Conservation (phyloP, 495 filamentous ascomycete genomes). For the Astrothelium macrocarpum region DNA sequence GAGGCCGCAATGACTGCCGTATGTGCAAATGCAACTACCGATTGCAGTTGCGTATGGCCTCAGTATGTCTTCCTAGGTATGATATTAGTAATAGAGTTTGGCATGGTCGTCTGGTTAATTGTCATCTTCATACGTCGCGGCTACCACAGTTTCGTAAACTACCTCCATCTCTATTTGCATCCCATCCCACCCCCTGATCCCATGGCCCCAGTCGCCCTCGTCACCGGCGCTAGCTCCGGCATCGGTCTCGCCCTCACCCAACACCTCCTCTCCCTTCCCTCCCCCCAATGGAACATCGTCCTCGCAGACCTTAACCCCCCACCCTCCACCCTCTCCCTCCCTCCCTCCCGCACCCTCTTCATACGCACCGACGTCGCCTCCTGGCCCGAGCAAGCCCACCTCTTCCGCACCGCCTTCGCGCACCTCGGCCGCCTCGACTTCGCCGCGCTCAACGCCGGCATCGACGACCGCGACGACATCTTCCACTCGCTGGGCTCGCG, state of each 20-base stretch:
- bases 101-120: no score
- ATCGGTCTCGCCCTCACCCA: constrained; percentile 39
- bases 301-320: constrained; percentile 38
- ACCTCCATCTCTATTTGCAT: not conserved
- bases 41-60: no score
- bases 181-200: not conserved
- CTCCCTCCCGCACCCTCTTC: constrained; percentile 25
- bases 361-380: constrained; percentile 30
- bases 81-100: no score
- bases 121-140: no score
- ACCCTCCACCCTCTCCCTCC: constrained; percentile 10
- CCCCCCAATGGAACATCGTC: constrained; percentile 27
- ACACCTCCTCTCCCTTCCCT: constrained; percentile 28
- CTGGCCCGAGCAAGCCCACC: constrained; percentile 32
- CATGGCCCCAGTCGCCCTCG: constrained; percentile 21
- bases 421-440: constrained; percentile 35
- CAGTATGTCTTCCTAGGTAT: no score
- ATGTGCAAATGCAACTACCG: not conserved
- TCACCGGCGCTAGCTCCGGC: constrained; percentile 38
- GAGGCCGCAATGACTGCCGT: not conserved
- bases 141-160: not conserved
- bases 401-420: constrained; percentile 34
- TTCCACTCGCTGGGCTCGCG: constrained; percentile 17
- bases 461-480: constrained; percentile 36
- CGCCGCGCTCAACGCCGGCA: constrained; percentile 39